phyloP scores from a whole-genome alignment of 306 rosid genomes.

The Urtica urens region DNA sequence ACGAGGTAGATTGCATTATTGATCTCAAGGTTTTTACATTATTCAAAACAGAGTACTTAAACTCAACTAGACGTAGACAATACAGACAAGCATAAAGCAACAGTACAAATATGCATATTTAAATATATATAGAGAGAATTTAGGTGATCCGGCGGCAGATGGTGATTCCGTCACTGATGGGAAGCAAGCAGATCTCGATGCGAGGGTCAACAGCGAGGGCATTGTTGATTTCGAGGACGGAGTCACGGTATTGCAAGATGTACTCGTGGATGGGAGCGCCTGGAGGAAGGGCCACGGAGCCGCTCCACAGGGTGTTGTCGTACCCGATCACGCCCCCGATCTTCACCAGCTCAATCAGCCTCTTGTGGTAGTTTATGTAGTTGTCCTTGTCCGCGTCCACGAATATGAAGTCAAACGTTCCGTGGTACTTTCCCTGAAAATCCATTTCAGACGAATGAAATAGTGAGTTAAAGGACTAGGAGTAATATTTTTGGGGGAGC shows the following conservation, averaged over 20 bases:
- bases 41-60: too few species aligned
- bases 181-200: slow-evolving; percentile 22
- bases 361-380: slow-evolving; percentile 44
- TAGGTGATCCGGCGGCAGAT: slow-evolving; percentile 30
- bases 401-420: slow-evolving; percentile 40
- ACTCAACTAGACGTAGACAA: too few species aligned
- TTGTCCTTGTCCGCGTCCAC: slow-evolving; percentile 46
- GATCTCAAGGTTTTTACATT: too few species aligned
- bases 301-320: slow-evolving; percentile 49
- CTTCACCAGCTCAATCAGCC: slow-evolving; percentile 32
- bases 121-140: too few species aligned
- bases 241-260: too few species aligned
- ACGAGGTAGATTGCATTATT: too few species aligned
- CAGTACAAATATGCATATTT: too few species aligned
- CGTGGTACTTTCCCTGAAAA: slow-evolving; percentile 32
- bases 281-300: slow-evolving; percentile 31
- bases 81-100: too few species aligned
- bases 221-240: slow-evolving; percentile 35
- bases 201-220: slow-evolving; percentile 29
- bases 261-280: slow-evolving; percentile 10
- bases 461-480: too few species aligned
- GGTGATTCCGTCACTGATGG: slow-evolving; percentile 40
- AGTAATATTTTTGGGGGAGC: too few species aligned
- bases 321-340: slow-evolving; percentile 34
- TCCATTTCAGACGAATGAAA: too few species aligned